Percentiles rank a stretch among this genome's conserved stretches.
phyloP scores from a whole-genome alignment of 116 monocot species.

The Trichopus zeylanicus region DNA sequence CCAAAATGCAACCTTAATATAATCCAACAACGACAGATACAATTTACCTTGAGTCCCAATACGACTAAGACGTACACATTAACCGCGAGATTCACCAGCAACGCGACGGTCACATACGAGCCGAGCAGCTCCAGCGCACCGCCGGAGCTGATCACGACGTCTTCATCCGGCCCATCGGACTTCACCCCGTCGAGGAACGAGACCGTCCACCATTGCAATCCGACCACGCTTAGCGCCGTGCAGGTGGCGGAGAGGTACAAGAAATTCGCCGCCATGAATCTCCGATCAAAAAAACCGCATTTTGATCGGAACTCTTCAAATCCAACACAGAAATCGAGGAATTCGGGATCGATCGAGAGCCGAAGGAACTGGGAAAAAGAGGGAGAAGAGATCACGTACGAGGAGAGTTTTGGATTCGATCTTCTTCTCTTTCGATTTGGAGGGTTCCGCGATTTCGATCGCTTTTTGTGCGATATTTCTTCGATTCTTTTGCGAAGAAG shows the following conservation, averaged over 20 bases:
- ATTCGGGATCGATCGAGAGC: not conserved
- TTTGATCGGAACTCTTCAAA: not conserved
- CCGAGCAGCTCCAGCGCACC: slow-evolving; percentile 35
- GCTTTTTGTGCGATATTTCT: not conserved
- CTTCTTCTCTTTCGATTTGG: not conserved
- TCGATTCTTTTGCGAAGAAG: no score
- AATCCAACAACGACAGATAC: not conserved
- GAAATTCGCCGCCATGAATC: slow-evolving; percentile 46
- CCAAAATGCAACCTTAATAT: not conserved
- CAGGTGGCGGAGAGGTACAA: slow-evolving; percentile 40
- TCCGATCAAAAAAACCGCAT: not conserved
- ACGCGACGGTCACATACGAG: slow-evolving; percentile 44
- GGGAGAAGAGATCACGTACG: no score
- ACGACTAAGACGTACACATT: slow-evolving; percentile 55
- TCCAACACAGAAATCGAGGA: no score
- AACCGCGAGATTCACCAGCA: slow-evolving; percentile 48
- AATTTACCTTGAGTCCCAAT: slow-evolving; percentile 67
- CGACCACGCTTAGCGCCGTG: slow-evolving; percentile 53
- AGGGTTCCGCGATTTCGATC: slow-evolving; percentile 1
- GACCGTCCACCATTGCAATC: slow-evolving; percentile 67
- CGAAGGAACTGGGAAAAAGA: no score
- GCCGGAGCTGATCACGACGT: slow-evolving; percentile 11
- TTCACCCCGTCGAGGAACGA: slow-evolving; percentile 32
- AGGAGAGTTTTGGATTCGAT: no score
- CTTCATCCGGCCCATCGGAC: no score